These are phyloP conservation scores for Raffaelea albimanens DNA, from an alignment of 2,329 filamentous ascomycete species.

Conservation along the genomic window DNA sequence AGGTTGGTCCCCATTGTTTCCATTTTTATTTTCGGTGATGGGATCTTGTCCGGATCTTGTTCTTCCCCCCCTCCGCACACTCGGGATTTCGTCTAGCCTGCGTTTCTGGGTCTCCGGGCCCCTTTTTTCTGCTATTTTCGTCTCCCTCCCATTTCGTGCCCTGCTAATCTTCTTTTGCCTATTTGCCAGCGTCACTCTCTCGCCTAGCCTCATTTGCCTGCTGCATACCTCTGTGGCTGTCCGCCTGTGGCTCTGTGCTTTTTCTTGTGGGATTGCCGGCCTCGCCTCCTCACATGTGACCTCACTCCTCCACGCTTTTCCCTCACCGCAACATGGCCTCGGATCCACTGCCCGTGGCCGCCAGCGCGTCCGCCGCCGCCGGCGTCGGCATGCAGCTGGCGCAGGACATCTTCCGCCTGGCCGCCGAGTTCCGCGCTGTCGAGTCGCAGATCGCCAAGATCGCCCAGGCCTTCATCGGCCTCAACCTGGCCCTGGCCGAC, in stretches of 20 bases:
- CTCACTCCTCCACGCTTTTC: neutral
- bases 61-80: too few relatives aligned
- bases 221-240: neutral
- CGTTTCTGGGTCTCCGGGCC: neutral
- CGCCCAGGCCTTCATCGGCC: conserved; percentile 11
- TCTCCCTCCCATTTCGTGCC: neutral
- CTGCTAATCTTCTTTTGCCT: neutral
- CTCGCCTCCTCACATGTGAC: too few relatives aligned
- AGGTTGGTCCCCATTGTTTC: neutral
- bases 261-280: neutral
- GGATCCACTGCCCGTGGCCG: conserved; percentile 8
- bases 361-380: conserved; percentile 10
- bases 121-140: neutral
- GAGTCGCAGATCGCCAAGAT: conserved; percentile 11
- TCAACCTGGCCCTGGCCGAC: conserved; percentile 11
- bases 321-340: conserved; percentile 2
- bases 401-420: conserved; percentile 11
- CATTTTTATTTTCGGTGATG: neutral
- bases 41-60: too few relatives aligned
- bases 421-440: conserved; percentile 6
- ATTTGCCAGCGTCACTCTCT: neutral
- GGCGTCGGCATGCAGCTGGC: conserved; percentile 10
- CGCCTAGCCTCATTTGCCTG: neutral
- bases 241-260: neutral
- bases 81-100: too few relatives aligned